Evolutionary conservation across 2,329 filamentous ascomycete genomes (phyloP).

Genomic region (Ceratocystis destructans): DNA sequence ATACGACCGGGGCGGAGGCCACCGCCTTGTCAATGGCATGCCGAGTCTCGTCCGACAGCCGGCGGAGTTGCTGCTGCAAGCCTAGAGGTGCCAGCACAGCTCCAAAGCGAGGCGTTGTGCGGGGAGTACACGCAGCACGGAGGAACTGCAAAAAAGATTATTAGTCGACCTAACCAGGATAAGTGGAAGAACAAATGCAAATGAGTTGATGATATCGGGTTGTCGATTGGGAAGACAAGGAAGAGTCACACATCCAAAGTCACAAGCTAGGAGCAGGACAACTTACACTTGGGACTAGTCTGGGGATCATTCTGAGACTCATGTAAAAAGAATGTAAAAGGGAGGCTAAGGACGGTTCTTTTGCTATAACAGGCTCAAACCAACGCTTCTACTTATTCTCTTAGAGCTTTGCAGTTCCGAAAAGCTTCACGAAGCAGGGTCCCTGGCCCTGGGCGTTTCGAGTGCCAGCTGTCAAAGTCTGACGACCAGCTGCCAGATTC

Average conservation of each 20-base stretch:
- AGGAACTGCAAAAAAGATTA: background rate
- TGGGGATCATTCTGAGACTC: background rate
- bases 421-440: too few species aligned
- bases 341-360: too few species aligned
- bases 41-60: slow-evolving; percentile 63
- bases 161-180: background rate
- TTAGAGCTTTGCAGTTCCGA: too few species aligned
- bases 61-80: background rate
- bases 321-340: background rate
- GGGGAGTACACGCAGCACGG: background rate
- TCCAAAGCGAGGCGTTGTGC: background rate
- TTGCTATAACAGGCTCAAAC: too few species aligned
- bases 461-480: too few species aligned
- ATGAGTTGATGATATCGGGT: background rate
- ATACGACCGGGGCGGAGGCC: slow-evolving; percentile 72
- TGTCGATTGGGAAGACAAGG: background rate
- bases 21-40: slow-evolving; percentile 85
- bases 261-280: background rate
- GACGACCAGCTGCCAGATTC: too few species aligned
- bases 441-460: too few species aligned
- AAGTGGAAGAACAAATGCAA: background rate
- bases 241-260: too few species aligned
- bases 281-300: slow-evolving; percentile 8
- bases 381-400: too few species aligned
- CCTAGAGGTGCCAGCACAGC: background rate